Evolutionary conservation across 352 stramenopile species (phyloP).

Genomic region (Phytophthora pseudosyringae): DNA sequence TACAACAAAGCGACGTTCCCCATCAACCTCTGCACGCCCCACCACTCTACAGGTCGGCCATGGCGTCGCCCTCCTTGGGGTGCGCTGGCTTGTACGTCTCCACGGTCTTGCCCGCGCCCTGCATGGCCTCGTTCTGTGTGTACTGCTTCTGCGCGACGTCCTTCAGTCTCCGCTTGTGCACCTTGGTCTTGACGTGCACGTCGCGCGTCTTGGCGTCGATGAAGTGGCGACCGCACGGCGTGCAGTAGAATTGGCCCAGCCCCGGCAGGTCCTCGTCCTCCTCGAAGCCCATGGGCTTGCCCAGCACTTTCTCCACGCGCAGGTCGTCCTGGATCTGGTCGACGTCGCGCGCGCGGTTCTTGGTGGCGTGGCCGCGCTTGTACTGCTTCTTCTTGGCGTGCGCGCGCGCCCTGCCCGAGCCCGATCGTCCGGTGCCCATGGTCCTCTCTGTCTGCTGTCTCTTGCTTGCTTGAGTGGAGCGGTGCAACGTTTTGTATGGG

Average conservation of each 20-base stretch:
- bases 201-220: conserved; percentile 83
- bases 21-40: background rate
- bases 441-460: conserved; percentile 5
- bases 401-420: conserved; percentile 63
- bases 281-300: conserved; percentile 72
- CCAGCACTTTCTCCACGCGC: conserved; percentile 58
- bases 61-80: conserved; percentile 45
- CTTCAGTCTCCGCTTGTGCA: conserved; percentile 90
- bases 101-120: conserved; percentile 70
- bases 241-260: conserved; percentile 90
- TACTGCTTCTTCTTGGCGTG: conserved; percentile 90
- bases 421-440: conserved; percentile 49
- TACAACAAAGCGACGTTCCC: conserved; percentile 24
- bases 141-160: conserved; percentile 92
- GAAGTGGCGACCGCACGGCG: conserved; percentile 85
- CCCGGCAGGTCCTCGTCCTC: conserved; percentile 87
- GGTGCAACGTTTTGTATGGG: conserved; percentile 12
- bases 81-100: conserved; percentile 77
- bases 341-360: conserved; percentile 79
- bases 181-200: conserved; percentile 83
- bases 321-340: conserved; percentile 92
- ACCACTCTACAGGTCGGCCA: conserved; percentile 56
- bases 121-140: conserved; percentile 84
- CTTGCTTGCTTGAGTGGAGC: conserved; percentile 7
- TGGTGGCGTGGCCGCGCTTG: conserved; percentile 85